Evolutionary conservation across 2,329 filamentous ascomycete genomes (phyloP), one percentile per base, ranked within the genome.

Genomic region (Fusarium succisae): DNA sequence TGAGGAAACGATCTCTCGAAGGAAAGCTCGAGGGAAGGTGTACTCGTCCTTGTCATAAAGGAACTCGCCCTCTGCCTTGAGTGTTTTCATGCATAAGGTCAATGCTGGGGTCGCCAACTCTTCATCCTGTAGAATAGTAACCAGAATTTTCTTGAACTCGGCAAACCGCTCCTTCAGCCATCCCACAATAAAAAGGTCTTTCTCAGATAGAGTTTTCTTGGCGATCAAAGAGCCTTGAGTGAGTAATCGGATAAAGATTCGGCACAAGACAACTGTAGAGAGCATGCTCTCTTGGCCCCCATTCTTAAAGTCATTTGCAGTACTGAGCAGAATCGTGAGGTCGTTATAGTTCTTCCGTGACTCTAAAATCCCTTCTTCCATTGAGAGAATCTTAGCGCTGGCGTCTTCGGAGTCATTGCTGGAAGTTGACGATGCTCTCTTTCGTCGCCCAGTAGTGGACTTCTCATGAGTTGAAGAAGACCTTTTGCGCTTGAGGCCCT

Each of bases 311-410:
- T 43, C 90, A 83, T 77, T 91, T 50, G 83, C 82, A 22, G 77
- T 88, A 47, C 87, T 87, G 51, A 97, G 86, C 43, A 98, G 84
- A 17, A 88, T 89, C 13, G 90, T 88, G 78, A 98, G 96, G 80
- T 97, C 94, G 86, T 98, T 97, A 87, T 97, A 97, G 83, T 98
- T 90, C 82, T 95, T 94, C 79, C 91, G 93, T 56, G 95, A 97
- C 82, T 96, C 92, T 70, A 95, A 84, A 63, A 98, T 95, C 65
- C 93, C 92, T 72, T 90, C 87, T 84, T 98, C 95, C 62, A 98
- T 88, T 61, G 90, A 84, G 47, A 96, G 84, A 67, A 98, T 93
- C 72, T 90, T 88, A 63, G 89, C 87, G 80, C 92, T 89, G 51
- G 86, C 81, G 79, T 91, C 88, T 70, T 88, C 84, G 47, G 82